These are phyloP conservation scores for Aspergillus felis DNA, from an alignment of 2,329 filamentous ascomycete genomes.

Conservation along the genomic window DNA sequence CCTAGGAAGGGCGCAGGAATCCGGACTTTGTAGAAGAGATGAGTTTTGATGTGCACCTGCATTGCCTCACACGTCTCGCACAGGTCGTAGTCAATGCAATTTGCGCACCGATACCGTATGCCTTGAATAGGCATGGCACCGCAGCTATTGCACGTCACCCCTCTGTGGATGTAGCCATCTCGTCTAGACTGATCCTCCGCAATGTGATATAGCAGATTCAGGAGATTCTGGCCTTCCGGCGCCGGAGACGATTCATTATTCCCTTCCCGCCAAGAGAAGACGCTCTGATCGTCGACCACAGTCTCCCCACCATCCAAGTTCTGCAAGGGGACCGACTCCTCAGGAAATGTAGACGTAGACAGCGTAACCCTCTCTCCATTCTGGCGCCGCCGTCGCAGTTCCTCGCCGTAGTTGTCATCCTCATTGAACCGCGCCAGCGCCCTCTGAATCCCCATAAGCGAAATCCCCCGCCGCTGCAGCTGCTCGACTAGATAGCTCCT, in stretches of 20 bases:
- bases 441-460: slow-evolving; percentile 33
- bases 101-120: slow-evolving; percentile 88
- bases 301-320: slow-evolving; percentile 34
- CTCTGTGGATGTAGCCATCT: slow-evolving; percentile 86
- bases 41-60: slow-evolving; percentile 75
- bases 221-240: slow-evolving; percentile 69
- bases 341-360: slow-evolving; percentile 30
- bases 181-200: slow-evolving; percentile 87
- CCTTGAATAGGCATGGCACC: slow-evolving; percentile 85
- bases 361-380: slow-evolving; percentile 38
- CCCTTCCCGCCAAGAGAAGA: slow-evolving; percentile 43
- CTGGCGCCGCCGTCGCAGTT: slow-evolving; percentile 34
- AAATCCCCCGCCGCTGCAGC: slow-evolving; percentile 38
- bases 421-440: slow-evolving; percentile 37
- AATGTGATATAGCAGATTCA: slow-evolving; percentile 83
- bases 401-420: slow-evolving; percentile 38
- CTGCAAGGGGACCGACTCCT: slow-evolving; percentile 21
- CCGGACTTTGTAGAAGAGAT: slow-evolving; percentile 94
- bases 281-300: slow-evolving; percentile 40
- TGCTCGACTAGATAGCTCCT: slow-evolving; percentile 36
- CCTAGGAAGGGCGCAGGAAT: slow-evolving; percentile 84
- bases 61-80: slow-evolving; percentile 83
- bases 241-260: slow-evolving; percentile 39
- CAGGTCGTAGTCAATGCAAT: slow-evolving; percentile 93
- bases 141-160: slow-evolving; percentile 88